Evolutionary conservation across 2,329 filamentous ascomycete species (phyloP), one percentile per base, ranked within the genome.

Genomic region (Fusarium piperis): DNA sequence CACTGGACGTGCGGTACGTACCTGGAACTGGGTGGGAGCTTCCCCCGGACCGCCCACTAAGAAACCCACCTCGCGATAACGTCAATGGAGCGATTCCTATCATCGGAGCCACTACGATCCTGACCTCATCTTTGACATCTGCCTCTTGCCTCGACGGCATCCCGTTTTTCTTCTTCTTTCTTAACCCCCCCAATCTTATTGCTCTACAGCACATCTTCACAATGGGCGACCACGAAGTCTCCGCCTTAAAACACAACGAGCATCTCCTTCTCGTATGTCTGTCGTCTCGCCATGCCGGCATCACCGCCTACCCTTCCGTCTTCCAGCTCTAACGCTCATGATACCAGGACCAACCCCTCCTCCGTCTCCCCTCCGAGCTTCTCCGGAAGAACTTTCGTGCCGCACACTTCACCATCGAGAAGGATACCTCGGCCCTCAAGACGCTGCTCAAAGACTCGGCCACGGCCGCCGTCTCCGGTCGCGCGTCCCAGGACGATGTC

Each of bases 351-450:
- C 95, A 98, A 88, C 93, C 95, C 5, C 92, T 98, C 73, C 90
- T 99, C 74, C 94, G 95, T 35, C 90, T 98, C 23, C 96, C 96
- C 18, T 92, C 95, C 82, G 96, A 98, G 80, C 92, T 98, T 64
- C 91, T 97, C 23, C 92, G 94, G 62, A 95, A 96, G 81, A 98
- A 97, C 83, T 97, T 98, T 83, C 96, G 97, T 77, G 90, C 92
- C 4, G 93, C 93, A 46, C 93, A 94, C 79, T 91, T 92, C 78
- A 86, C 89, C 71, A 89, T 94, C 79, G 93, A 95, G 79, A 92
- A 91, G 78, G 90, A 93, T 74, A 90, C 89, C 68, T 86, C 87
- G 18, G 85, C 86, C 55, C 83, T 94, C 71, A 90, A 90, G 76
- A 87, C 88, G 23, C 82, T 86, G 12, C 85, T 92, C 65, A 88